These are phyloP conservation scores for Phoma herbarum DNA, from an alignment of 2,329 filamentous ascomycete species.

Conservation along the genomic window DNA sequence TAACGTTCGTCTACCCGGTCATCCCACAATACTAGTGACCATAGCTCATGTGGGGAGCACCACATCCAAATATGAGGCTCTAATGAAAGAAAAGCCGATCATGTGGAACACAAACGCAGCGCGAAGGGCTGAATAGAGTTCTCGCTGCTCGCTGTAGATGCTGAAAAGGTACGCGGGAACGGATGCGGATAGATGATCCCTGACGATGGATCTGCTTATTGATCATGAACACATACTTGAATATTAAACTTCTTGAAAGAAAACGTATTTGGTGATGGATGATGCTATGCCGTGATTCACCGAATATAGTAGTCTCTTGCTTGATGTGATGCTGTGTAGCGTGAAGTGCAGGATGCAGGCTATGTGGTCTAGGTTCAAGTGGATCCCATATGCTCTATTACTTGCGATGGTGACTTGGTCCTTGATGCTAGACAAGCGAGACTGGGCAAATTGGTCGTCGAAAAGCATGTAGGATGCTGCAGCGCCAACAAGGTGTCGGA, in stretches of 20 bases:
- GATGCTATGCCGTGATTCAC: constrained; percentile 8
- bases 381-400: neutral
- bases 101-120: constrained; percentile 11
- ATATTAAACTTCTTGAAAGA: neutral
- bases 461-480: neutral
- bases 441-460: neutral
- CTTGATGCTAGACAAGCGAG: neutral
- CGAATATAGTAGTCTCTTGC: neutral
- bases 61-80: constrained; percentile 16
- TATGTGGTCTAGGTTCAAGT: neutral
- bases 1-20: constrained; percentile 1
- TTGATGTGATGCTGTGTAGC: neutral
- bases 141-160: neutral
- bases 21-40: constrained; percentile 11
- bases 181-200: neutral
- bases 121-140: constrained; percentile 6
- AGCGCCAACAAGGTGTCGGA: neutral
- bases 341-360: neutral
- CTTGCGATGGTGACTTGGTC: neutral
- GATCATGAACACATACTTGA: neutral
- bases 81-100: neutral
- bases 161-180: neutral
- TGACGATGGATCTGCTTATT: neutral
- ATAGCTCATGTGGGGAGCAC: constrained; percentile 21
- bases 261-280: neutral